A percentile compares a stretch with the other conserved stretches of the same genome.
Conservation (phyloP, 1,284 basidiomycete genomes). For the Melampsora occidentalis region DNA sequence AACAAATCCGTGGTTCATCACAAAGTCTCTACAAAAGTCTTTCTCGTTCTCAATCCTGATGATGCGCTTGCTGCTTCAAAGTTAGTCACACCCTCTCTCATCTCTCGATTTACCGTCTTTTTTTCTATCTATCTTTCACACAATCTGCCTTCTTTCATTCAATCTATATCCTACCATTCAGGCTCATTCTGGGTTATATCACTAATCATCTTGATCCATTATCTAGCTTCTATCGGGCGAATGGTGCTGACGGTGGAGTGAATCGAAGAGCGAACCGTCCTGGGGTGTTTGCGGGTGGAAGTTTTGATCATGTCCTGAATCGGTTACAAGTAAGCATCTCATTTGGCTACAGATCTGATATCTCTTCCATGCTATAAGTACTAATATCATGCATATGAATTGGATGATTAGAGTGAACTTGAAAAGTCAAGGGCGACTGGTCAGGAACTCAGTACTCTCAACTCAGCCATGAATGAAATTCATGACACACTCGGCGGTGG, state of each 20-base stretch:
- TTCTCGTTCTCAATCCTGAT: conserved; percentile 80
- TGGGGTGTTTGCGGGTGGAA: conserved; percentile 55
- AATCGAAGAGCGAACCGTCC: conserved; percentile 48
- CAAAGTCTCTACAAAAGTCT: conserved; percentile 91
- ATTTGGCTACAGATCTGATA: conserved; percentile 62
- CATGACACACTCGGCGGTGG: conserved; percentile 86
- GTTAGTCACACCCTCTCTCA: conserved; percentile 39
- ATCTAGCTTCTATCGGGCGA: conserved; percentile 37
- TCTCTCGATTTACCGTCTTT: neutral
- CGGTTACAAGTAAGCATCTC: conserved; percentile 64
- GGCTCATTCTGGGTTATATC: neutral
- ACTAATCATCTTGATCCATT: neutral
- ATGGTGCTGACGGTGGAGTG: conserved; percentile 26
- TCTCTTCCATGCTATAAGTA: conserved; percentile 70
- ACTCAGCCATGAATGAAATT: conserved; percentile 81
- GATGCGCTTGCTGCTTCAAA: conserved; percentile 60
- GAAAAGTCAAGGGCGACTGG: conserved; percentile 91
- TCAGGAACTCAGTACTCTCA: conserved; percentile 77
- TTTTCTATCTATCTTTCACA: conserved; percentile 5
- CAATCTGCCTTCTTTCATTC: neutral
- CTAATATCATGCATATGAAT: conserved; percentile 57
- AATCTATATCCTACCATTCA: neutral
- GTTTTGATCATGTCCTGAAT: conserved; percentile 58
- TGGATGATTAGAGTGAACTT: conserved; percentile 74
- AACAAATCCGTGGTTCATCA: conserved; percentile 98